Evolutionary conservation across 2,329 filamentous ascomycete species (phyloP).

Genomic region (Xylariaceae sp.): DNA sequence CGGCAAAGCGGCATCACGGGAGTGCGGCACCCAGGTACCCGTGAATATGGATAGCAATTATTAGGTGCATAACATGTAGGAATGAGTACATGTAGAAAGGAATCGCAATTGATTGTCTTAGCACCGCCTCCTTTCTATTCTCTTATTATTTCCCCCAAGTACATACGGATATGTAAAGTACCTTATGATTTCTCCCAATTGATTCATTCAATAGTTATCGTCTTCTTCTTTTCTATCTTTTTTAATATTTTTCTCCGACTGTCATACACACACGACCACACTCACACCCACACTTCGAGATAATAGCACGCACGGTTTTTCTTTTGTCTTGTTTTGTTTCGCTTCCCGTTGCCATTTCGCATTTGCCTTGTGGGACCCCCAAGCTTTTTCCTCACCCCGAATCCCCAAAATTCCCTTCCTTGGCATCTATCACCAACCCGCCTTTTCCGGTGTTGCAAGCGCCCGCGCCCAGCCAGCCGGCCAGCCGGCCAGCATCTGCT

Average conservation of each 20-base stretch:
- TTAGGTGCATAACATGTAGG: background rate
- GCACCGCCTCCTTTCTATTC: background rate
- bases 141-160: too few relatives aligned
- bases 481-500: background rate
- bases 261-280: too few relatives aligned
- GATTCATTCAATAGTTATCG: background rate
- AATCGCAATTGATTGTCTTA: background rate
- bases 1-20: constrained; percentile 19
- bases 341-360: background rate
- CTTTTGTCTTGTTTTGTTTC: too few relatives aligned
- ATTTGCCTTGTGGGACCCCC: background rate
- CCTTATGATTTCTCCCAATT: background rate
- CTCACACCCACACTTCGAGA: too few relatives aligned
- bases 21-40: background rate
- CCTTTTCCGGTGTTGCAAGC: background rate
- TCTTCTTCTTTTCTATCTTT: background rate
- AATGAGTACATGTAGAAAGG: background rate
- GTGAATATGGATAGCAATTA: too few relatives aligned
- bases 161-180: too few relatives aligned
- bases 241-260: background rate
- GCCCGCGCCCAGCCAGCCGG: background rate
- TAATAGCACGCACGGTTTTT: too few relatives aligned
- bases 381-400: background rate
- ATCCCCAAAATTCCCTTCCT: background rate
- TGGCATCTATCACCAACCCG: background rate